Evolutionary conservation across 2,329 filamentous ascomycete genomes (phyloP), one percentile per base, ranked within the genome.

Genomic region (Colletotrichum sp.): DNA sequence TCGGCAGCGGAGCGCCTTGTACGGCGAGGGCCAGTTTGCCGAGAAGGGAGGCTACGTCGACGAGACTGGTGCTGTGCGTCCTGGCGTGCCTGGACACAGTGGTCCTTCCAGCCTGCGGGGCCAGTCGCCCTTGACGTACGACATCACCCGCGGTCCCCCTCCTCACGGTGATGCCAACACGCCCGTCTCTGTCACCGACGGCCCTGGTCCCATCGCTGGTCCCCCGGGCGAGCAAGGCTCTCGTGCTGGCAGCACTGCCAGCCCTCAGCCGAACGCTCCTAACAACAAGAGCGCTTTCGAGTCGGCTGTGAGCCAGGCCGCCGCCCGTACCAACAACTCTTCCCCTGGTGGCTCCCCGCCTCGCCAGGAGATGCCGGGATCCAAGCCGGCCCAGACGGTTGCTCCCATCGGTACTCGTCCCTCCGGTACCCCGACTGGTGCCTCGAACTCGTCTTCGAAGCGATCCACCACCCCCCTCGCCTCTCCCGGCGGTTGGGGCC

Each of bases 371-470:
- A 90, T 92, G 48, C 86, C 88, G 34, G 87, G 85, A 61, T 84
- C 85, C 68, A 92, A 91, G 86, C 83, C 91, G 77, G 87, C 87
- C 65, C 88, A 90, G 77, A 89, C 94, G 6, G 96, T 98, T 69
- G 96, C 96, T 27, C 96, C 97, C 22, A 98, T 98, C 80, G 97
- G 97, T 78, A 98, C 96, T 74, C 94, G 97, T 60, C 96, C 96
- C 5, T 90, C 91, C 22, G 90, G 89, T 52, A 90, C 88, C 39
- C 86, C 91, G n/a, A 86, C 84, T 36, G 79, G 83, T 52, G 84
- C 82, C 32, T 85, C 85, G 11, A 83, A 87, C 55, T 89, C 91
- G 76, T 87, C 88, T 28, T 82, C 88, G 85, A 97, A 97, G 84
- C 94, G 95, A 75, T 95, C 96, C 0, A 98, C 95, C 9, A 98